Conservation (phyloP, 2,329 filamentous ascomycete genomes). For the Ascochyta clinopodiicola region DNA sequence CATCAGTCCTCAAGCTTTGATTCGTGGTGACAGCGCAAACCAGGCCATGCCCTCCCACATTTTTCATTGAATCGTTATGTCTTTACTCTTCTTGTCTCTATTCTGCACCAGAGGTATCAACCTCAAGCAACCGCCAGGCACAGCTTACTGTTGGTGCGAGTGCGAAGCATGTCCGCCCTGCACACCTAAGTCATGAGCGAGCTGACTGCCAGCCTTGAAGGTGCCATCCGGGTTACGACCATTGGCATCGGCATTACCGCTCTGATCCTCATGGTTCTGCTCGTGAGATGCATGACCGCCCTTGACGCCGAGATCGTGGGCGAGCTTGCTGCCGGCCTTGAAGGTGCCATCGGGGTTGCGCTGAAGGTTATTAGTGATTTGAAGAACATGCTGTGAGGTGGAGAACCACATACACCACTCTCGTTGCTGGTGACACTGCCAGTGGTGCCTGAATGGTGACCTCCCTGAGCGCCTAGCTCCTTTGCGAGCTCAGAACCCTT, state of each 20-base stretch:
- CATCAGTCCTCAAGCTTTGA: no score
- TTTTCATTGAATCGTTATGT: background rate
- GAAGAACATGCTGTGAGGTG: background rate
- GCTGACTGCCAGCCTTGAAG: slow-evolving; percentile 45
- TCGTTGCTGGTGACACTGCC: slow-evolving; percentile 20
- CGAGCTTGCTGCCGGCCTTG: slow-evolving; percentile 44
- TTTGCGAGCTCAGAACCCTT: slow-evolving; percentile 47
- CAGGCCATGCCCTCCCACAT: background rate
- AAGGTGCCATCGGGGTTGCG: slow-evolving; percentile 53
- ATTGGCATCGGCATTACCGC: background rate
- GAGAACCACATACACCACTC: slow-evolving; percentile 29
- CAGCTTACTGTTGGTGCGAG: slow-evolving; percentile 20
- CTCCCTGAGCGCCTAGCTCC: slow-evolving; percentile 47
- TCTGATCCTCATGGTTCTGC: background rate
- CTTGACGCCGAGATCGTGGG: slow-evolving; percentile 44
- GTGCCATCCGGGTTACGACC: slow-evolving; percentile 52
- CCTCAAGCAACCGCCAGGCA: background rate
- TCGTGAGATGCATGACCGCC: slow-evolving; percentile 38
- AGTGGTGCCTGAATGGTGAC: slow-evolving; percentile 31
- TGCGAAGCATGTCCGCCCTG: slow-evolving; percentile 37
- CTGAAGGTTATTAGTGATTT: background rate
- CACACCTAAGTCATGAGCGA: slow-evolving; percentile 44
- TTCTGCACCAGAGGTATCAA: background rate
- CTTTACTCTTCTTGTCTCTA: background rate
- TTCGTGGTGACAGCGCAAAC: background rate